Evolutionary conservation across 768 basidiomycete species (phyloP).

Genomic region (Lanmaoa pseudosensibilis): DNA sequence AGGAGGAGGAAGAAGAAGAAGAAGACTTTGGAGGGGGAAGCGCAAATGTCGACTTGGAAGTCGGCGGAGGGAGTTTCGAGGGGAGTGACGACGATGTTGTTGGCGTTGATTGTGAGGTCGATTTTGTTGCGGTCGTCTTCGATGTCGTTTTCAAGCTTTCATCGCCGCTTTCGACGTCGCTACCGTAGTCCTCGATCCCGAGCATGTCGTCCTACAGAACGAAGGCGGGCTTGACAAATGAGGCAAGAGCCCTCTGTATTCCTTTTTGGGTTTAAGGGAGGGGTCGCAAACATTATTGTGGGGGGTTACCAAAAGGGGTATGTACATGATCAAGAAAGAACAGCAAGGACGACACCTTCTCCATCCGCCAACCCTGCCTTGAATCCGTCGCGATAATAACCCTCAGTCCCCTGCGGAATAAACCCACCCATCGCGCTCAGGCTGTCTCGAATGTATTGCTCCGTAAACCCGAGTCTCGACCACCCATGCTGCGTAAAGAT

Average conservation of each 20-base stretch:
- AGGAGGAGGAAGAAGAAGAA: constrained; percentile 21
- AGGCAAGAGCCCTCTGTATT: not conserved
- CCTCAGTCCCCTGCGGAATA: constrained; percentile 9
- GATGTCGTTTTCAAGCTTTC: constrained; percentile 29
- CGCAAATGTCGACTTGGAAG: constrained; percentile 35
- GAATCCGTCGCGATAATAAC: constrained; percentile 15
- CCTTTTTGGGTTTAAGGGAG: not conserved
- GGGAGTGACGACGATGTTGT: constrained; percentile 10
- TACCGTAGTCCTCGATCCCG: constrained; percentile 76
- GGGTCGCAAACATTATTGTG: not conserved
- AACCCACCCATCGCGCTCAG: constrained; percentile 20
- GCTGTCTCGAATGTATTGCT: constrained; percentile 58
- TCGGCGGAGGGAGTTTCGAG: constrained; percentile 27
- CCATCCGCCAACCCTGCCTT: constrained; percentile 15
- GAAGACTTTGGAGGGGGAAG: constrained; percentile 36
- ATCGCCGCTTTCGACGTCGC: constrained; percentile 61
- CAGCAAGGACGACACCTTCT: constrained; percentile 12
- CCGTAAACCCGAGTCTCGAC: constrained; percentile 58
- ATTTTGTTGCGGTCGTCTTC: constrained; percentile 1
- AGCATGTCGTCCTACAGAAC: constrained; percentile 48
- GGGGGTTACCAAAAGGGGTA: not conserved
- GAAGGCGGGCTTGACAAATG: not conserved
- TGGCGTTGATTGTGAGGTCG: not conserved
- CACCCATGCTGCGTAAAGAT: constrained; percentile 50
- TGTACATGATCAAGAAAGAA: not conserved